A percentile compares a stretch with the other conserved stretches of the same genome.
These are phyloP conservation scores for Fusarium nurragi DNA, from an alignment of 2,329 filamentous ascomycete genomes.

Conservation along the genomic window DNA sequence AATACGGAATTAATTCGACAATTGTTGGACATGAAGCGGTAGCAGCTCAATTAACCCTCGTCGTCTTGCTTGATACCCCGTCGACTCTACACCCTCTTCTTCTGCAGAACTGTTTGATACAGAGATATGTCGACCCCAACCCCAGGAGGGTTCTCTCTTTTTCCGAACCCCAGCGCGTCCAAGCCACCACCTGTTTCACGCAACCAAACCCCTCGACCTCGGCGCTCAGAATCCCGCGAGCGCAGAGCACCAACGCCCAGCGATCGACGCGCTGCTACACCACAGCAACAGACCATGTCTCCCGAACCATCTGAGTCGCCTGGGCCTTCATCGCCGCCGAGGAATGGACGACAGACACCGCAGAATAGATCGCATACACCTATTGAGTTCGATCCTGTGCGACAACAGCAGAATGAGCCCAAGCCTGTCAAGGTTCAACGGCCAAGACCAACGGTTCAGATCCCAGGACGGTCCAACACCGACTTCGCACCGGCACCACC, in stretches of 20 bases:
- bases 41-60: constrained; percentile 18
- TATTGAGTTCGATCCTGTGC: constrained; percentile 48
- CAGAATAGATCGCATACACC: constrained; percentile 48
- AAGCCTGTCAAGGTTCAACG: constrained; percentile 49
- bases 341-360: constrained; percentile 48
- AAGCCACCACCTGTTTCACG: constrained; percentile 46
- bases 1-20: neutral
- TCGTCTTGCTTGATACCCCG: constrained; percentile 28
- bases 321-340: constrained; percentile 35
- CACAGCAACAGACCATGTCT: constrained; percentile 26
- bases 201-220: constrained; percentile 54
- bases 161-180: constrained; percentile 60
- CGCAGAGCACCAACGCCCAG: constrained; percentile 51
- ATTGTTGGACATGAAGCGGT: constrained; percentile 42
- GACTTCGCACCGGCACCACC: constrained; percentile 61
- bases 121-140: constrained; percentile 53
- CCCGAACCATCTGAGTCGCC: constrained; percentile 34
- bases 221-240: constrained; percentile 52
- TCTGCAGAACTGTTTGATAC: constrained; percentile 44
- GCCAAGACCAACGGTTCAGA: constrained; percentile 54
- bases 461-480: constrained; percentile 59
- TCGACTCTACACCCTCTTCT: constrained; percentile 29
- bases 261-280: constrained; percentile 42
- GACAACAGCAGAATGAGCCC: constrained; percentile 39
- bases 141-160: constrained; percentile 65